phyloP scores from a whole-genome alignment of 2,329 filamentous ascomycete species.

The Aspergillus luchuensis region DNA sequence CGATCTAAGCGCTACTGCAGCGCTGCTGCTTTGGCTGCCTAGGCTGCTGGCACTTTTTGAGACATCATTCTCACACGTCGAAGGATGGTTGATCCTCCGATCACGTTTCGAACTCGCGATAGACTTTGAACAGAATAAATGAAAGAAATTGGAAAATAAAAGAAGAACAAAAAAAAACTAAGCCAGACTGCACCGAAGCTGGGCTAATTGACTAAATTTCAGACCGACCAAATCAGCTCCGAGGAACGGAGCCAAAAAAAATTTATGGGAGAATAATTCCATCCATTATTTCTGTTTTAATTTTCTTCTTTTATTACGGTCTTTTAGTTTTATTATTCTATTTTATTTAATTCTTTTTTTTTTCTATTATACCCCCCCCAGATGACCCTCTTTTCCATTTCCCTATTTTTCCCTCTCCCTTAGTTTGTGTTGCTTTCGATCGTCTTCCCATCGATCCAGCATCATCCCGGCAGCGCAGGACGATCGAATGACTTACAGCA shows the following conservation, averaged over 20 bases:
- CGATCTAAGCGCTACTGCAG: neutral
- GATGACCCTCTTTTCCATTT: no score
- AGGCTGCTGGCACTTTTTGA: neutral
- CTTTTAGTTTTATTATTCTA: no score
- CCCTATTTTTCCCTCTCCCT: neutral
- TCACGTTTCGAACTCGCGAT: slow-evolving; percentile 1
- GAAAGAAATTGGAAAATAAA: neutral
- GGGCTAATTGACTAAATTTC: neutral
- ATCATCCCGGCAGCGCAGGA: slow-evolving; percentile 25
- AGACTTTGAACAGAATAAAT: neutral
- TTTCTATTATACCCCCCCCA: no score
- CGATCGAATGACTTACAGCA: slow-evolving; percentile 31
- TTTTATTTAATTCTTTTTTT: no score
- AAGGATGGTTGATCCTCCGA: neutral
- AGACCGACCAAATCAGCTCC: slow-evolving; percentile 7
- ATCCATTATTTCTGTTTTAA: neutral
- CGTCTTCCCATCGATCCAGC: slow-evolving; percentile 21
- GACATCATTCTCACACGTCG: neutral
- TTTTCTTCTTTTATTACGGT: no score
- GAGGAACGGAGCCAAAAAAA: neutral
- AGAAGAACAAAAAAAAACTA: neutral
- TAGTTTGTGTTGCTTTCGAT: slow-evolving; percentile 10
- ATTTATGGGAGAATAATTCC: neutral
- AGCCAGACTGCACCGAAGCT: slow-evolving; percentile 1
- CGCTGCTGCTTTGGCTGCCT: neutral